Evolutionary conservation across 768 basidiomycete species (phyloP), one percentile per base, ranked within the genome.

Genomic region (Tricholoma sp.): DNA sequence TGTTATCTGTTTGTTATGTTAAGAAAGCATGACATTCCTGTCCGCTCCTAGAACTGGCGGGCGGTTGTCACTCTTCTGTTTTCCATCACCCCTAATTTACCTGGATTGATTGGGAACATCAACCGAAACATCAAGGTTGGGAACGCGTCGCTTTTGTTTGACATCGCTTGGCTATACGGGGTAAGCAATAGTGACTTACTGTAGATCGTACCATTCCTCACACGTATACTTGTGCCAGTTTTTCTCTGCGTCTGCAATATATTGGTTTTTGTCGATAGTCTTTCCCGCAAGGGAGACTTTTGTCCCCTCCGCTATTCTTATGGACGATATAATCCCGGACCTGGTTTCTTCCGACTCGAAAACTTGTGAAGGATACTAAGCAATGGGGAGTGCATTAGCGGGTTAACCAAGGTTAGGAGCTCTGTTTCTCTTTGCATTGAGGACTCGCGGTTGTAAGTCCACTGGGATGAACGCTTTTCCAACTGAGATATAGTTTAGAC

Each of bases 51-150:
- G 88, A 94, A 95, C 70, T 92, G 91, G 88, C 78, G 91, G 22
- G 91, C 91, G 1, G 78, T 81, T 3, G 77, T 82, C 1, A 83
- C 91, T 0, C 71, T 93, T 10, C 66, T 93, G 19, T 69, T 83
- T 54, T 83, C 89, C 4, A 83, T 91, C 0, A 76, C 83, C 0
- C 88, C 88, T 3, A 84, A 79, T 57, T 64, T 95, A 16, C 92
- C 92, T 0, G 92, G 93, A 2, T 77, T 95, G 51, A 81, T 89
- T 57, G 79, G 83, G 63, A 83, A 83, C 41, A 91, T 96, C 71
- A 86, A 89, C 64, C 68, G 81, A 2, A 73, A 69, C 9, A 79
- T 94, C 64, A 57, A 76, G 0, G 84, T 91, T 24, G 88, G 88
- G 16, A 74, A 81, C 31, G 79, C 77, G 1, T 65, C 65, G 1